A percentile compares a stretch with the other conserved stretches of the same genome.
Conservation (phyloP, 2,329 filamentous ascomycete species). For the Stachybotrys chlorohalonatus region DNA sequence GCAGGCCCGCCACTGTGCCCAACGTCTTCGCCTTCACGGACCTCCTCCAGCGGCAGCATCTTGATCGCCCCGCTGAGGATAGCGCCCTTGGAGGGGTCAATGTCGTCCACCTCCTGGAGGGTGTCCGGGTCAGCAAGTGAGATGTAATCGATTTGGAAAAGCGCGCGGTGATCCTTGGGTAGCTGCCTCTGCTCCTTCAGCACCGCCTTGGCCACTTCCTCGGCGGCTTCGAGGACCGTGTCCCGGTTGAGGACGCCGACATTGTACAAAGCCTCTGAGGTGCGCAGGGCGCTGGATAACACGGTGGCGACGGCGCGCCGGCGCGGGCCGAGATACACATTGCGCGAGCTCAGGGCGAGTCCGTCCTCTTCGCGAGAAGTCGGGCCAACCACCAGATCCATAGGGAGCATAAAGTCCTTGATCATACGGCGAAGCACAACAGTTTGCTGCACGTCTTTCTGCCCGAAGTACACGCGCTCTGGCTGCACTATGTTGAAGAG, state of each 20-base stretch:
- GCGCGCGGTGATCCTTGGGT: conserved; percentile 49
- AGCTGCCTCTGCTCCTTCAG: conserved; percentile 54
- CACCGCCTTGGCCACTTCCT: conserved; percentile 44
- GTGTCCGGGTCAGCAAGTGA: conserved; percentile 80
- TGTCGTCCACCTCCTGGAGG: conserved; percentile 60
- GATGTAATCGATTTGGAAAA: conserved; percentile 84
- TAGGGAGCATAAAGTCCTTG: conserved; percentile 74
- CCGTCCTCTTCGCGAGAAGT: conserved; percentile 75
- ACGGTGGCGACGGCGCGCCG: conserved; percentile 65
- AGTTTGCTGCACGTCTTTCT: conserved; percentile 96
- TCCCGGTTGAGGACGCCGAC: conserved; percentile 43
- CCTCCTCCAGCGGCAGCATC: conserved; percentile 72
- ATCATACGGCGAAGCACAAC: conserved; percentile 83
- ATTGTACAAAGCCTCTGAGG: conserved; percentile 60
- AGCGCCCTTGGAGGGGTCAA: conserved; percentile 64
- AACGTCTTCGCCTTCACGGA: conserved; percentile 62
- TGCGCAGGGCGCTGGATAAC: conserved; percentile 57
- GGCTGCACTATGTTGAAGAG: conserved; percentile 43
- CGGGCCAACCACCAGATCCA: conserved; percentile 61
- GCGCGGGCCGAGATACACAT: conserved; percentile 79
- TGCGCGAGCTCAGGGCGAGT: conserved; percentile 83
- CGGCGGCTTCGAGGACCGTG: conserved; percentile 65
- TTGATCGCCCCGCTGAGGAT: conserved; percentile 86
- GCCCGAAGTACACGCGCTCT: conserved; percentile 79
- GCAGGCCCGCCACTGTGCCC: conserved; percentile 63